Evolutionary conservation across 371 early-diverging fungal species (phyloP).

Genomic region (Mucor ambiguus): DNA sequence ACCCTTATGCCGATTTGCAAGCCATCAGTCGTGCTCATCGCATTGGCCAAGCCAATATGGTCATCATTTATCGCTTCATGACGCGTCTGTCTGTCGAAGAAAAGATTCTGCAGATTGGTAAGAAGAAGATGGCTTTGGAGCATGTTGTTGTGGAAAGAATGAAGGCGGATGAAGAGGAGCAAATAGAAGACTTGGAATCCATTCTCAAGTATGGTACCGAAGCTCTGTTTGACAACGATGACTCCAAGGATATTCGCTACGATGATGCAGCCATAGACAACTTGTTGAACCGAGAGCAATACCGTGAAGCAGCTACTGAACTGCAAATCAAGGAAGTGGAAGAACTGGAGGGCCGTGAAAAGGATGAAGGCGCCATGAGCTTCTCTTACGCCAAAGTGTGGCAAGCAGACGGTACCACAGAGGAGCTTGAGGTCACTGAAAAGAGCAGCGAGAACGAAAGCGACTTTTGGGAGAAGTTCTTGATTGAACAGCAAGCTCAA

Average conservation of each 20-base stretch:
- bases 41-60: conserved; percentile 92
- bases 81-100: conserved; percentile 74
- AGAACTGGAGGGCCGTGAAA: conserved; percentile 15
- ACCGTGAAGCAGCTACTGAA: conserved; percentile 14
- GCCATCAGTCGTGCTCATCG: conserved; percentile 95
- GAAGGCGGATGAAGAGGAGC: conserved; percentile 62
- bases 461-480: conserved; percentile 55
- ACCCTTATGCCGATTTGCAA: conserved; percentile 91
- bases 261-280: conserved; percentile 60
- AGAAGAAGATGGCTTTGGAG: conserved; percentile 84
- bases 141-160: conserved; percentile 85
- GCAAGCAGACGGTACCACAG: conserved; percentile 29
- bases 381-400: conserved; percentile 55
- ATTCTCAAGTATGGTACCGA: conserved; percentile 84
- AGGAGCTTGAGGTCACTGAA: conserved; percentile 19
- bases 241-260: conserved; percentile 57
- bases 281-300: conserved; percentile 65
- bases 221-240: conserved; percentile 74
- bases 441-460: conserved; percentile 19
- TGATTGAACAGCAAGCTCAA: conserved; percentile 28
- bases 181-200: conserved; percentile 62
- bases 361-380: conserved; percentile 20
- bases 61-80: conserved; percentile 85
- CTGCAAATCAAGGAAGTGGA: conserved; percentile 25
- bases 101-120: conserved; percentile 82